phyloP scores from a whole-genome alignment of 306 rosid species.

The Fragaria iinumae region DNA sequence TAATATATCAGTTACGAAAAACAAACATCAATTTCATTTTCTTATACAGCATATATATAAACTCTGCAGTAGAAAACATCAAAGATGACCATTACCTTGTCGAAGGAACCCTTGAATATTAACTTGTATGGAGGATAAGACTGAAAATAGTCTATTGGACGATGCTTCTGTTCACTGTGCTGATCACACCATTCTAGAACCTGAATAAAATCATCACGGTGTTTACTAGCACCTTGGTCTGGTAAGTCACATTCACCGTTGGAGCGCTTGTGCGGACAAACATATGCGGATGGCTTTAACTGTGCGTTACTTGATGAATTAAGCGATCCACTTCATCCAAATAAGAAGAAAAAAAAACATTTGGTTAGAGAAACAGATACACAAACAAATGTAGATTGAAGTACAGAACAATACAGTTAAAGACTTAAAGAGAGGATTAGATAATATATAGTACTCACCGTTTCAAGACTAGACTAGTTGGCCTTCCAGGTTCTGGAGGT shows the following conservation, averaged over 20 bases:
- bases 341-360: neutral
- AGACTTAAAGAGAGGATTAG: too few species aligned
- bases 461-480: neutral
- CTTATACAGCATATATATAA: neutral
- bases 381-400: neutral
- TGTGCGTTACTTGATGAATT: too few species aligned
- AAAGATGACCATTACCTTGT: constrained; percentile 49
- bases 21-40: constrained; percentile 3
- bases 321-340: neutral
- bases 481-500: neutral
- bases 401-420: neutral
- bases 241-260: neutral
- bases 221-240: neutral
- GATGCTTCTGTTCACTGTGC: neutral
- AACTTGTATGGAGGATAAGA: constrained; percentile 76
- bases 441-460: neutral
- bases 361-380: neutral
- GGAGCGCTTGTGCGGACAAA: neutral
- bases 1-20: neutral
- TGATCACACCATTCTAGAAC: neutral
- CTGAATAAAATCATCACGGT: neutral
- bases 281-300: neutral
- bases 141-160: neutral
- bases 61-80: neutral
- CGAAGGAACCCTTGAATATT: constrained; percentile 75